Evolutionary conservation across 768 basidiomycete genomes (phyloP).

Genomic region (Russula dissimulans): DNA sequence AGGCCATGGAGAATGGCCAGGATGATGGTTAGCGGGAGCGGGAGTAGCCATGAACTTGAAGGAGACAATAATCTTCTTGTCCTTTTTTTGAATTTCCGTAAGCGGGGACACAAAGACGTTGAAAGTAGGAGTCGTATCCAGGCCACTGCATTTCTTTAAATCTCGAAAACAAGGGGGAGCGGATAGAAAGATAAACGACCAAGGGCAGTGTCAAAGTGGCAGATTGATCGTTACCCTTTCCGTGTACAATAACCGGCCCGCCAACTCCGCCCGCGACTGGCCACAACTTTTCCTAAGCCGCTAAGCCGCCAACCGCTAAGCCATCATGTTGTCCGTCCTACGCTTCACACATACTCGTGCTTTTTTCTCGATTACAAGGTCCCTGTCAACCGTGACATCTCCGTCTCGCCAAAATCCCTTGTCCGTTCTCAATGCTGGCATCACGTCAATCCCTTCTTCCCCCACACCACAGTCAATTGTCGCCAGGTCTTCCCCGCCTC

Average conservation of each 20-base stretch:
- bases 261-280: background rate
- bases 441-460: background rate
- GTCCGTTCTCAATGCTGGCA: background rate
- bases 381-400: constrained; percentile 8
- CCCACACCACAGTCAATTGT: background rate
- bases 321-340: constrained; percentile 10
- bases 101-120: background rate
- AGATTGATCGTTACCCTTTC: background rate
- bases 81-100: constrained; percentile 7
- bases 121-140: constrained; percentile 1
- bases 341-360: constrained; percentile 1
- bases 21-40: background rate
- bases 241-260: background rate
- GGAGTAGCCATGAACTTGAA: background rate
- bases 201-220: background rate
- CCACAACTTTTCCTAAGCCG: background rate
- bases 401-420: constrained; percentile 1
- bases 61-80: constrained; percentile 13
- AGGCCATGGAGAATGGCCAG: background rate
- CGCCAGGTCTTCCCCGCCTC: background rate
- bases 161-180: background rate
- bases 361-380: constrained; percentile 6
- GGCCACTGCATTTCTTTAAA: background rate
- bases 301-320: no score
- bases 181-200: background rate